Evolutionary conservation across 2,329 filamentous ascomycete species (phyloP), one percentile per base, ranked within the genome.

Genomic region (Ophiocordyceps camponoti-rufipedis): DNA sequence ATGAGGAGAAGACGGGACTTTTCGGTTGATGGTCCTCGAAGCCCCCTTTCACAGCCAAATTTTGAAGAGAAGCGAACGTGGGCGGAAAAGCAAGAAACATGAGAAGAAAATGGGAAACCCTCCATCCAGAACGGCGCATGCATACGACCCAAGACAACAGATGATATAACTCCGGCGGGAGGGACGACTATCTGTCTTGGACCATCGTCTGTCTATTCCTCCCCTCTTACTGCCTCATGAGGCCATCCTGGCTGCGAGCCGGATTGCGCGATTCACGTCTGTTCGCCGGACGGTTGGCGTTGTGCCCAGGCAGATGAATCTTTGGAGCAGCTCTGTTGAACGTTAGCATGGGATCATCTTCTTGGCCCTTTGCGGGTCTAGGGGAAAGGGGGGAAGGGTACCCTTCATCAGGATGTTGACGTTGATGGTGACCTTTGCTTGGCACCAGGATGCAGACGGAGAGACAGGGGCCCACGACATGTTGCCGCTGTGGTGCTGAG

Each of bases 231-330:
- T 10, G 9, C 31, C 9, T 33, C 31, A 33, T 3, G 31, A 10
- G 31, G 9, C 13, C 31, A 33, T 33, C 31, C 31, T 33, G 31
- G 31, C 31, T 8, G 31, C 31, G 31, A 55, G 31, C 49, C 55
- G 56, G 39, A 63, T 51, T 9, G 62, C 59, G 14, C 44, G 50
- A 43, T 63, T 51, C 1, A 68, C 51, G 41, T 68, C 63, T 38
- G 55, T 60, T 1, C 61, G 61, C 7, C 64, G 58, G 10, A 67
- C 48, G 0, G 62, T 65, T 0, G 65, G 64, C 2, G 56, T 57
- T 5, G 62, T 55, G 9, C 64, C 65, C 8, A 68, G 49, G 39
- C 64, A 68, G 7, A 67, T 57, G 14, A 62, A 58, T 13, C 48
- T 55, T 2, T 48, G 46, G 0, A 57, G 55, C 42, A 68, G 50